Base-by-base conservation (phyloP, 208 protist genomes). In the Trypanosoma conorhini region DNA sequence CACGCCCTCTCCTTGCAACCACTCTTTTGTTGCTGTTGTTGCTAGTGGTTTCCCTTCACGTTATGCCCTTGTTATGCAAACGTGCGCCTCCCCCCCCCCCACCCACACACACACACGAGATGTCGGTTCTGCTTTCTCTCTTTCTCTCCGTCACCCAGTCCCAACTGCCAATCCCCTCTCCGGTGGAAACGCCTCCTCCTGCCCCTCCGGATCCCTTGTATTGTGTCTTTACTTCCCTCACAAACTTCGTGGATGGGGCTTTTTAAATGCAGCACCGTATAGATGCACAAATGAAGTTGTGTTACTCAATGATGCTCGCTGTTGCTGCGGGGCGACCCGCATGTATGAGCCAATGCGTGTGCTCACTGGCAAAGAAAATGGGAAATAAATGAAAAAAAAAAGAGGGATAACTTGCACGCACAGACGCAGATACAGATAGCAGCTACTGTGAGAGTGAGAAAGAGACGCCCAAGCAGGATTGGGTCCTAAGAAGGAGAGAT, bases 1-100 rank as follows among this genome's bases (percentile, higher is more conserved):
- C 52, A n/a, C 10, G 24, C 54, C 42, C 42, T 46, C 51, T 66
- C 42, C 51, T 66, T 59, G 42, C 55, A 51, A 58, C 3, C 1
- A 1, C 15, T 35, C 19, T 26, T 26, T 59, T 59, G 33, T 59
- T n/a, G 26, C 38, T 59, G 7, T 15, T 59, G 17, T 59, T 59
- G 12, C 28, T 59, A 8, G 28, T 58, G 13, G 3, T 59, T 59
- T 59, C 28, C 31, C 15, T 59, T 19, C 38, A n/a, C 3, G 12
- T 56, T 10, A 3, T 17, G 21, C 9, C 8, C 9, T 56, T 56
- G 21, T 22, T 5, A 56, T 56, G 21, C 21, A 56, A 56, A 56
- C 33, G 19, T n/a, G n/a, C n/a, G n/a, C n/a, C n/a, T n/a, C n/a
- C n/a, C n/a, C n/a, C n/a, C n/a, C n/a, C n/a, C n/a, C n/a, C n/a